Evolutionary conservation across 208 protist genomes (phyloP).

Genomic region (Naegleria lovaniensis): DNA sequence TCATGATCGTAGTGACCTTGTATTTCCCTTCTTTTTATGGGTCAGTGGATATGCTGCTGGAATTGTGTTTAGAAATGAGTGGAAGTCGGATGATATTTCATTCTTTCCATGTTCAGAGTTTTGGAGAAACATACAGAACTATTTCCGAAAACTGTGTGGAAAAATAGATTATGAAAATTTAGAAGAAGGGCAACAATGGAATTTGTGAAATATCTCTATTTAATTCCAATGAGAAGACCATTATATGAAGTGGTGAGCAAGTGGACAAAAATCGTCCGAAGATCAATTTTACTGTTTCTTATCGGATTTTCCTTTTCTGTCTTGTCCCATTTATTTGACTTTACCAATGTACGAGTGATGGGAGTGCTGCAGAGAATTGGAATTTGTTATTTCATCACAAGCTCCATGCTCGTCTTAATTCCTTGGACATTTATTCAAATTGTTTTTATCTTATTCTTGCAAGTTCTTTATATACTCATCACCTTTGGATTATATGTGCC

Average conservation of each 20-base stretch:
- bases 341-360: neutral
- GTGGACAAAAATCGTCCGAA: neutral
- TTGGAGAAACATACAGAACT: neutral
- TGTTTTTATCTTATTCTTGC: neutral
- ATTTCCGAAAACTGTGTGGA: neutral
- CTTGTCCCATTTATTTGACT: neutral
- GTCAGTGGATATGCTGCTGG: neutral
- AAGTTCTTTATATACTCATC: neutral
- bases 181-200: neutral
- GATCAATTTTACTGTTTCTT: neutral
- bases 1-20: neutral
- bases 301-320: neutral
- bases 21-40: neutral
- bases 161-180: neutral
- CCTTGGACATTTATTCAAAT: conserved; percentile 1
- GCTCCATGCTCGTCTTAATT: neutral
- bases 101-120: neutral
- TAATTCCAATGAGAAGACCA: neutral
- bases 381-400: conserved; percentile 6
- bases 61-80: neutral
- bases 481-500: neutral
- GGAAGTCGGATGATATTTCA: neutral
- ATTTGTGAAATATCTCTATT: neutral
- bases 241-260: neutral
- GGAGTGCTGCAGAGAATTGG: conserved; percentile 1